phyloP scores from a whole-genome alignment of 2,329 filamentous ascomycete species.

The Penicillium sclerotigenum region DNA sequence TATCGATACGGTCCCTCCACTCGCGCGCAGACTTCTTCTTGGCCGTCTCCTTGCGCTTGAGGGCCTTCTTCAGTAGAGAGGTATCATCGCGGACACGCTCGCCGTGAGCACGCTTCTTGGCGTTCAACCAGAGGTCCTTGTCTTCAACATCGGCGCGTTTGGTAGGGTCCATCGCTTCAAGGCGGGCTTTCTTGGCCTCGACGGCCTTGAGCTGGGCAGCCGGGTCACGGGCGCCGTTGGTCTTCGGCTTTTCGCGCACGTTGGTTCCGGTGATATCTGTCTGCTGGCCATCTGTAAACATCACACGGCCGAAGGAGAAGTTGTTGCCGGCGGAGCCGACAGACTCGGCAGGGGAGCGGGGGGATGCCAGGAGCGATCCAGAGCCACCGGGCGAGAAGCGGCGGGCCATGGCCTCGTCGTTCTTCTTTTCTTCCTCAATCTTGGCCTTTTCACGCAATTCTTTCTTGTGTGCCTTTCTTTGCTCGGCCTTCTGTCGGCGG shows the following conservation, averaged over 20 bases:
- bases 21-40: conserved; percentile 92
- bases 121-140: conserved; percentile 92
- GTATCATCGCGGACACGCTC: conserved; percentile 87
- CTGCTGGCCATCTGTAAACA: conserved; percentile 80
- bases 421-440: conserved; percentile 68
- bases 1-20: conserved; percentile 71
- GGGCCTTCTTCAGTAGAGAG: conserved; percentile 81
- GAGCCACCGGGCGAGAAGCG: conserved; percentile 56
- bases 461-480: conserved; percentile 85
- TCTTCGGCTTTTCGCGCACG: conserved; percentile 65
- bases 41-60: conserved; percentile 85
- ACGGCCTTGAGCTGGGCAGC: conserved; percentile 81
- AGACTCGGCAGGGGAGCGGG: conserved; percentile 49
- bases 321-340: conserved; percentile 53
- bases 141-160: conserved; percentile 85
- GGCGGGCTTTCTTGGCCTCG: conserved; percentile 78
- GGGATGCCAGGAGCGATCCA: conserved; percentile 56
- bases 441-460: conserved; percentile 73
- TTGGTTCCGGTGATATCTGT: conserved; percentile 67
- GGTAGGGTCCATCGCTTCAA: conserved; percentile 69
- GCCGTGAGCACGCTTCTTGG: conserved; percentile 82
- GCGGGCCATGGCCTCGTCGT: conserved; percentile 56
- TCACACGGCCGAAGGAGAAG: conserved; percentile 88
- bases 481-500: conserved; percentile 79
- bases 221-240: conserved; percentile 78